Percentiles rank a stretch among this genome's conserved stretches.
Evolutionary conservation across 1,139 yeast genomes (phyloP).

Genomic region (Scheffersomyces illinoinensis): DNA sequence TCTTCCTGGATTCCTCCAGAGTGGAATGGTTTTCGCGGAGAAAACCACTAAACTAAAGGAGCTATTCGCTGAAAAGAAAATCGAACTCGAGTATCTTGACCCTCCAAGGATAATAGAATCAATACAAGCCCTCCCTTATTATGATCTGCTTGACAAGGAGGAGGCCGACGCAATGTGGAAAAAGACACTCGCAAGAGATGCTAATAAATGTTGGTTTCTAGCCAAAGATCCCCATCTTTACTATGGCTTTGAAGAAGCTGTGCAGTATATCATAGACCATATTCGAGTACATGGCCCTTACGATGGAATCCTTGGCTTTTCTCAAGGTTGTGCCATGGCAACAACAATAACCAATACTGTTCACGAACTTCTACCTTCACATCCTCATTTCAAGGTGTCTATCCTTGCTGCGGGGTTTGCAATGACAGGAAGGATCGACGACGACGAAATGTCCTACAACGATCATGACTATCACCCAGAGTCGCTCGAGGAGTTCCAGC

Average conservation of each 20-base stretch:
- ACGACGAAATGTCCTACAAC: neutral
- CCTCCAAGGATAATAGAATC: conserved; percentile 30
- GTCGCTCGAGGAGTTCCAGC: conserved; percentile 3
- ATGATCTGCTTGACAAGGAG: conserved; percentile 24
- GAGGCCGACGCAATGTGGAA: conserved; percentile 31
- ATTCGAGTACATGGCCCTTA: conserved; percentile 79
- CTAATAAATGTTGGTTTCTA: conserved; percentile 54
- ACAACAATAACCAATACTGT: conserved; percentile 53
- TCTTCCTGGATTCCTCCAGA: conserved; percentile 57
- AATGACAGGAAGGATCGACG: conserved; percentile 30
- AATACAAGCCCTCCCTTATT: conserved; percentile 31
- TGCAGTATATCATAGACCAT: conserved; percentile 49
- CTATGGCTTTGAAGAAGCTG: conserved; percentile 31
- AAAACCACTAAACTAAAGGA: conserved; percentile 81
- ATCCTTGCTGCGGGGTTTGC: conserved; percentile 58
- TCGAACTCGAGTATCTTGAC: conserved; percentile 37
- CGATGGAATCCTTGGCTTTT: conserved; percentile 84
- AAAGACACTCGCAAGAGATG: conserved; percentile 39
- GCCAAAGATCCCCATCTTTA: conserved; percentile 37
- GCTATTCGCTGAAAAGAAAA: conserved; percentile 60
- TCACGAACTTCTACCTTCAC: conserved; percentile 36
- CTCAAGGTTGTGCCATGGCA: conserved; percentile 91
- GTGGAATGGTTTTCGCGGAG: conserved; percentile 71
- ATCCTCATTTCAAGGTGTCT: conserved; percentile 46
- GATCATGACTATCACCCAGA: neutral